Conservation (phyloP, 2,329 filamentous ascomycete species). For the Drechslerella dactyloides region DNA sequence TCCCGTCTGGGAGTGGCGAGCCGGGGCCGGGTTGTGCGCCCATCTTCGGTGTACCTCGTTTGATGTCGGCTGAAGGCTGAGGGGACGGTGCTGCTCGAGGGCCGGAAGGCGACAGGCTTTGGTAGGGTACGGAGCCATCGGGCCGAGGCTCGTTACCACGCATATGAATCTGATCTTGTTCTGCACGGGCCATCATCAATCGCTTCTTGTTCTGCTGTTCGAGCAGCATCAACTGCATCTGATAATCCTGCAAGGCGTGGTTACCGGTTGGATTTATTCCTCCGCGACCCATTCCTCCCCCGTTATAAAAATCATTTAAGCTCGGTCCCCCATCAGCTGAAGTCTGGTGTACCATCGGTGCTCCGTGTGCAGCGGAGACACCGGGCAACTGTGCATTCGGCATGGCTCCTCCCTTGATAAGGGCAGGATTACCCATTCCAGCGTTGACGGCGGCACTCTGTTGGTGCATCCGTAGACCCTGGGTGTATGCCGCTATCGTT, state of each 20-base stretch:
- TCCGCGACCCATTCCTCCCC: constrained; percentile 55
- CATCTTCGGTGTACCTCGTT: constrained; percentile 78
- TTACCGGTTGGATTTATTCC: constrained; percentile 69
- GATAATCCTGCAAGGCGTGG: constrained; percentile 83
- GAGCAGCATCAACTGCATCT: constrained; percentile 86
- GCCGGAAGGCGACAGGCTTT: constrained; percentile 65
- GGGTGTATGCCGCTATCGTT: constrained; percentile 84
- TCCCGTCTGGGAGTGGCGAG: constrained; percentile 73
- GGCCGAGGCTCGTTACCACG: constrained; percentile 65
- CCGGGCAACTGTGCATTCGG: constrained; percentile 77
- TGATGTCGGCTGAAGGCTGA: constrained; percentile 70
- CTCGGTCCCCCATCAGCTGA: constrained; percentile 66
- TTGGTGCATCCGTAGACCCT: constrained; percentile 81
- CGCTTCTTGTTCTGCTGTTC: constrained; percentile 89
- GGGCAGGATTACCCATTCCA: constrained; percentile 47
- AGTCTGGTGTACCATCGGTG: constrained; percentile 79
- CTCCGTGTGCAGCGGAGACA: constrained; percentile 72
- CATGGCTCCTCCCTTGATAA: constrained; percentile 62
- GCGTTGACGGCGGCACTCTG: constrained; percentile 62
- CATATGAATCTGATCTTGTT: constrained; percentile 72
- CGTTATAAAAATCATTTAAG: constrained; percentile 55
- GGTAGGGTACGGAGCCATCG: constrained; percentile 61
- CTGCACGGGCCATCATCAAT: constrained; percentile 77
- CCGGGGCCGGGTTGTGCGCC: constrained; percentile 79
- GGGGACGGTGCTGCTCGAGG: constrained; percentile 70